Evolutionary conservation across 148 eudicot species (phyloP).

Genomic region (Heliosperma pusillum): DNA sequence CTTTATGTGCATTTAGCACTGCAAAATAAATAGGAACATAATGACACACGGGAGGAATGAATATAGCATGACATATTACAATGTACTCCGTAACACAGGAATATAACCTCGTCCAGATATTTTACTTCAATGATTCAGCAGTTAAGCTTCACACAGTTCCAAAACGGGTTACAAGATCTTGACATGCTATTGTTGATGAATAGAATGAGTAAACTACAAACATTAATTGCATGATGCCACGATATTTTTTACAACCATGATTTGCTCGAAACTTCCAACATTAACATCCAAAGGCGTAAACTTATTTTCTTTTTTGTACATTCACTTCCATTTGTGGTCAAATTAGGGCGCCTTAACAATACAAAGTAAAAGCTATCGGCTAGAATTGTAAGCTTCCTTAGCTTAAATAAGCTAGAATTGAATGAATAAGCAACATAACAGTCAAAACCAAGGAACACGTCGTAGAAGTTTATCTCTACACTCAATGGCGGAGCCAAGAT

Average conservation of each 20-base stretch:
- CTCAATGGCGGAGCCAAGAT: too few relatives aligned
- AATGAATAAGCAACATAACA: slow-evolving; percentile 5
- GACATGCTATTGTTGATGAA: background rate
- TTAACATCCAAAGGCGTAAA: background rate
- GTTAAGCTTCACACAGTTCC: slow-evolving; percentile 2
- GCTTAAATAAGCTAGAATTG: background rate
- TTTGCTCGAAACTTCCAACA: background rate
- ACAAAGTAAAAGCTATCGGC: background rate
- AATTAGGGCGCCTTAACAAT: background rate
- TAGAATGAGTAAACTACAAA: background rate
- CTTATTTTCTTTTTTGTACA: background rate
- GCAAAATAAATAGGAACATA: background rate
- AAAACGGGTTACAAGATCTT: background rate
- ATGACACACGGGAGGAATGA: background rate
- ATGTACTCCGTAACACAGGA: background rate
- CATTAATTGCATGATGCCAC: background rate
- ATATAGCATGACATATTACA: background rate
- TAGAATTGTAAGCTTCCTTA: background rate
- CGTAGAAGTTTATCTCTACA: too few relatives aligned
- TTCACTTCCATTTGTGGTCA: background rate
- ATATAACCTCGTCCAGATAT: background rate
- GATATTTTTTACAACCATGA: background rate
- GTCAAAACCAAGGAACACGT: background rate
- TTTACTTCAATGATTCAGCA: background rate
- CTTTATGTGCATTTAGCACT: background rate